These are phyloP conservation scores for Nakaseomyces kungkrabaensis DNA, from an alignment of 1,139 yeast genomes.

Conservation along the genomic window DNA sequence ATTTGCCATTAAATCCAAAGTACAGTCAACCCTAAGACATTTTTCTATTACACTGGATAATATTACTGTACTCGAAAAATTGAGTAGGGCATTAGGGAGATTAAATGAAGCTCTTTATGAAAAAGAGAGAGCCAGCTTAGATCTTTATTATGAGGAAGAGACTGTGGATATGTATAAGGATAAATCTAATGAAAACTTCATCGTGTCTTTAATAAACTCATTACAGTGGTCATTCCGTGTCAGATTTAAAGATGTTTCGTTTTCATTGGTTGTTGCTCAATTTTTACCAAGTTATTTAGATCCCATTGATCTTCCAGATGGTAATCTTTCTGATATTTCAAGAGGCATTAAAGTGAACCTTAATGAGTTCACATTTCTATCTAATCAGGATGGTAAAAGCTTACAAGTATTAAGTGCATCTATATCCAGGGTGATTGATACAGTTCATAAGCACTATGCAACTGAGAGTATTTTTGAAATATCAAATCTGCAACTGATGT, in stretches of 20 bases:
- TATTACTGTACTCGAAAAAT: constrained; percentile 15
- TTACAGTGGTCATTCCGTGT: constrained; percentile 16
- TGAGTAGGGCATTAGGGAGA: constrained; percentile 8
- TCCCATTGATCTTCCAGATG: constrained; percentile 13
- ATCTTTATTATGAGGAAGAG: not conserved
- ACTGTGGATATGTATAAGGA: not conserved
- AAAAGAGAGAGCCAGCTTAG: constrained; percentile 1
- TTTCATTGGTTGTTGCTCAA: constrained; percentile 17
- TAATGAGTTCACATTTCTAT: constrained; percentile 14
- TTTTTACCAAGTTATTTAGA: constrained; percentile 19
- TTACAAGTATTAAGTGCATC: constrained; percentile 13
- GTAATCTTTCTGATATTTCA: constrained; percentile 17
- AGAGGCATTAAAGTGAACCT: constrained; percentile 19
- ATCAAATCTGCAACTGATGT: constrained; percentile 7
- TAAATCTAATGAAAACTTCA: not conserved
- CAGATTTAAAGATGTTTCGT: constrained; percentile 20
- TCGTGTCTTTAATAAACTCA: constrained; percentile 1
- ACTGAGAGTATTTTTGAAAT: constrained; percentile 15
- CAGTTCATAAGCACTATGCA: constrained; percentile 5
- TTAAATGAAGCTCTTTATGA: not conserved
- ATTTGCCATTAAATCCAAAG: constrained; percentile 8
- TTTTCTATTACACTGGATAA: constrained; percentile 18
- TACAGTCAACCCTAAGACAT: constrained; percentile 22
- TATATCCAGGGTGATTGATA: constrained; percentile 18
- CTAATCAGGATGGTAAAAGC: constrained; percentile 8